Base-by-base conservation (phyloP, 768 basidiomycete species). In the Podaxis pistillaris region DNA sequence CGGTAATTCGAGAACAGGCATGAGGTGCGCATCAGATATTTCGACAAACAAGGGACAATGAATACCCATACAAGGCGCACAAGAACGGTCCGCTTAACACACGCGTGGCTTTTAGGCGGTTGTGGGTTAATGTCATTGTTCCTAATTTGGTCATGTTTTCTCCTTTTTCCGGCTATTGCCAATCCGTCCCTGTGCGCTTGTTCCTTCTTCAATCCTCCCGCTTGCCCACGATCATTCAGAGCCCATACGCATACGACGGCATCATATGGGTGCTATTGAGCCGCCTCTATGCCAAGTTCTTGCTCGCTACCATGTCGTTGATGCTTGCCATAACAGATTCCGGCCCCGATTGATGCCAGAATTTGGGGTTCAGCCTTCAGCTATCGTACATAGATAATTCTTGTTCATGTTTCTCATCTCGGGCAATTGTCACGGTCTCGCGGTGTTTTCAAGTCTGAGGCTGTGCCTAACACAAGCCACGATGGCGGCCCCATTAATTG, bases 11-110 rank as follows among this genome's bases (percentile, higher is more conserved):
- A 24, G 33, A 50, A 15, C 40, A 54, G 38, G 53, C 64, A 64
- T 63, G 46, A 40, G 56, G 62, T 51, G 17, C 55, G 53, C 62
- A 57, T 56, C 58, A 51, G 54, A 63, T 50, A 51, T 55, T 61
- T 53, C 58, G 64, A 50, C 24, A 68, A 63, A 69, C 63, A 69
- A 64, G 64, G 64, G 57, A 70, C 67, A 69, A 71, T 60, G 65
- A 38, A 56, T 30, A 64, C 67, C 68, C 17, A 59, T 68, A 65
- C 36, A 58, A 66, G 70, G 67, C 65, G 41, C 55, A 36, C 47
- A 24, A 47, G 58, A 59, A 52, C 58, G 24, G 49, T 28, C 49
- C 9, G 26, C 49, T 24, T 22, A 28, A 24, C 24, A 56, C 30
- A 15, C 4, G n/a, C 24, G 24, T 24, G 56, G 38, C 24, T 22